Base-by-base conservation (phyloP, 1,284 basidiomycete species). In the Termitomyces sp. region DNA sequence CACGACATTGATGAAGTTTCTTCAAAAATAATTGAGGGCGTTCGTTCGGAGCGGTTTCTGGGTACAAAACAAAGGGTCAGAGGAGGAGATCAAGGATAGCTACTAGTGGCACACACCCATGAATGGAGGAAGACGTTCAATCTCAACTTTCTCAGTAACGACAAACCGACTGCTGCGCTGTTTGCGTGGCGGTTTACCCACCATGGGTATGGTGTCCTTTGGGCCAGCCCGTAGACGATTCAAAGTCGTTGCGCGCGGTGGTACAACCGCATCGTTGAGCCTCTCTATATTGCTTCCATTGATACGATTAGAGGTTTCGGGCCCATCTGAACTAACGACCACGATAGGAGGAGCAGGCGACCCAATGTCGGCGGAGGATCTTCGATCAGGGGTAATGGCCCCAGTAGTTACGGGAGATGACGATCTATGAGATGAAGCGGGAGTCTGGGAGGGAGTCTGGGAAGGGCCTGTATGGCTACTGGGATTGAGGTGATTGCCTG, bases 141-240 rank as follows among this genome's bases (percentile, higher is more conserved):
- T 91, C 64, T 98, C 95, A 43, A 97, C 91, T 73, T 88, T 93
- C 73, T 99, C 96, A 3, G 90, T 93, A 56, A 97, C 90, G 55
- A 99, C 90, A 68, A 99, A 98, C 55, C 97, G 85, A 66, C 91
- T 94, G 73, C 92, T 95, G 60, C 94, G 81, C 72, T 97, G 94
- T 70, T 97, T 97, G 64, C 94, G 83, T 14, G 94, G 94, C 28
- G 94, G 93, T 68, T 97, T 96, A 47, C 91, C 92, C 21, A 93
- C 88, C 59, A 96, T 91, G 26, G 93, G 92, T 58, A 97, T 97
- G 30, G 93, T 96, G 68, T 97, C 94, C 72, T 93, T 95, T 50
- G 93, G 88, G 13, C 83, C 84, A 52, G 83, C 79, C 60, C 84
- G 79, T 53, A 87, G 77, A 62, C 85, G 83, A 63, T 81, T 85